Evolutionary conservation across 2,329 filamentous ascomycete genomes (phyloP).

Genomic region (Trichoderma breve): DNA sequence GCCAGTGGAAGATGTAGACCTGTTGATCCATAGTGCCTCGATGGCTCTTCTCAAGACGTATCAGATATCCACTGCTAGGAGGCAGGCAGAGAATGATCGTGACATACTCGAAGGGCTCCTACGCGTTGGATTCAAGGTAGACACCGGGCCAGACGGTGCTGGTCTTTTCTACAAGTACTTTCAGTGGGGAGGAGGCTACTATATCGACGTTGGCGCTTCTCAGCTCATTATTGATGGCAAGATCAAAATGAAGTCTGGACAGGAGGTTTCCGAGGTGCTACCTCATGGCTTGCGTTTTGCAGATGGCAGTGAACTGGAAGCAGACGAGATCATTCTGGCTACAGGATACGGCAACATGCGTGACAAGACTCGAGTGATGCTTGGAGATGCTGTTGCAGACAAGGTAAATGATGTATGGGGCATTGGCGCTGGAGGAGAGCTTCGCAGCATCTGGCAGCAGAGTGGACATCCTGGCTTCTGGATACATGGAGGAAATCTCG

Average conservation of each 20-base stretch:
- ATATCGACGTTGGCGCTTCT: constrained; percentile 66
- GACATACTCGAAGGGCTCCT: constrained; percentile 45
- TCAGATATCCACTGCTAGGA: constrained; percentile 44
- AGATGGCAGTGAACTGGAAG: constrained; percentile 56
- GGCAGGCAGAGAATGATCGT: constrained; percentile 38
- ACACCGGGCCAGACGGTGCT: constrained; percentile 54
- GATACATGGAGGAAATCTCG: constrained; percentile 65
- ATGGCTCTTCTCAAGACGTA: constrained; percentile 58
- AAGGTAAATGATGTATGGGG: constrained; percentile 61
- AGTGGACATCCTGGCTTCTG: constrained; percentile 64
- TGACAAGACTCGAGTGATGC: constrained; percentile 57
- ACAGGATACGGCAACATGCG: constrained; percentile 69
- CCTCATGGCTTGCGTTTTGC: constrained; percentile 45
- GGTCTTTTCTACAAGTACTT: constrained; percentile 63
- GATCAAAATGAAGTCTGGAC: constrained; percentile 60
- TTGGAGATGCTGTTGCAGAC: constrained; percentile 61
- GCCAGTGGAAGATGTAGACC: constrained; percentile 63
- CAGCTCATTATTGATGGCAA: constrained; percentile 62
- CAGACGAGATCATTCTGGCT: constrained; percentile 62
- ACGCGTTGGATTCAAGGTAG: constrained; percentile 59
- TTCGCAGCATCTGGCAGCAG: constrained; percentile 56
- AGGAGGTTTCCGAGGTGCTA: constrained; percentile 52
- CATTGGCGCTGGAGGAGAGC: constrained; percentile 56
- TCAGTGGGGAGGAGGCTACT: constrained; percentile 66
- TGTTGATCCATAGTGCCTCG: constrained; percentile 58